Conservation (phyloP, 2,329 filamentous ascomycete species). For the Penicillium brasilianum region DNA sequence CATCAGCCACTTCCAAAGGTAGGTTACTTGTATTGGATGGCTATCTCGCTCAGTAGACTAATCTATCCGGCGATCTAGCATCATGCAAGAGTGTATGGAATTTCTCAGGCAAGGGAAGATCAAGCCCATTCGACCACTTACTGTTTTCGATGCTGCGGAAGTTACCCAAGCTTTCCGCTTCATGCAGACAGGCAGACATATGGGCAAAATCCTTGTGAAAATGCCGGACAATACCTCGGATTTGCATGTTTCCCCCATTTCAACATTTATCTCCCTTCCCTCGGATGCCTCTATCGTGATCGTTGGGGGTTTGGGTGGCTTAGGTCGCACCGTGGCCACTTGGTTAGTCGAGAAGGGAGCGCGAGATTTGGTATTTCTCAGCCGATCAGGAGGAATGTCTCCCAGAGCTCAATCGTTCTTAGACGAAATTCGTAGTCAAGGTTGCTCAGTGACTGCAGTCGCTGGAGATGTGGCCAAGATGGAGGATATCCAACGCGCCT, state of each 20-base stretch:
- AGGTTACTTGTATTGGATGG: neutral
- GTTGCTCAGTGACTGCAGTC: slow-evolving; percentile 13
- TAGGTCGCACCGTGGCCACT: slow-evolving; percentile 39
- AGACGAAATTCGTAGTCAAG: slow-evolving; percentile 23
- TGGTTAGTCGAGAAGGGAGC: slow-evolving; percentile 44
- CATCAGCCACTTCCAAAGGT: neutral
- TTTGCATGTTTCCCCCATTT: neutral
- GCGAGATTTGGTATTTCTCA: slow-evolving; percentile 40
- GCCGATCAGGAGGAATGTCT: slow-evolving; percentile 31
- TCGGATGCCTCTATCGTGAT: slow-evolving; percentile 38
- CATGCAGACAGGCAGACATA: slow-evolving; percentile 51
- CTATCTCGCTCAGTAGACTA: neutral
- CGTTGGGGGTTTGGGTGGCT: slow-evolving; percentile 45
- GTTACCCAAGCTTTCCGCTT: slow-evolving; percentile 47
- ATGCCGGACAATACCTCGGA: neutral
- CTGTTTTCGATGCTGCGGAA: slow-evolving; percentile 29
- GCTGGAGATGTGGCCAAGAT: slow-evolving; percentile 10
- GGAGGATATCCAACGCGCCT: slow-evolving; percentile 16
- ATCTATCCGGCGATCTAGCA: neutral
- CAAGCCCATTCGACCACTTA: slow-evolving; percentile 20
- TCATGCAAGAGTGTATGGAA: slow-evolving; percentile 9
- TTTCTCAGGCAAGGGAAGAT: neutral
- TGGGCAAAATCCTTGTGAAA: slow-evolving; percentile 49
- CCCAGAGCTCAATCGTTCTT: slow-evolving; percentile 22
- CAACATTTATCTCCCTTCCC: neutral